Evolutionary conservation across 306 rosid species (phyloP).

Genomic region (Acacia acuminata): DNA sequence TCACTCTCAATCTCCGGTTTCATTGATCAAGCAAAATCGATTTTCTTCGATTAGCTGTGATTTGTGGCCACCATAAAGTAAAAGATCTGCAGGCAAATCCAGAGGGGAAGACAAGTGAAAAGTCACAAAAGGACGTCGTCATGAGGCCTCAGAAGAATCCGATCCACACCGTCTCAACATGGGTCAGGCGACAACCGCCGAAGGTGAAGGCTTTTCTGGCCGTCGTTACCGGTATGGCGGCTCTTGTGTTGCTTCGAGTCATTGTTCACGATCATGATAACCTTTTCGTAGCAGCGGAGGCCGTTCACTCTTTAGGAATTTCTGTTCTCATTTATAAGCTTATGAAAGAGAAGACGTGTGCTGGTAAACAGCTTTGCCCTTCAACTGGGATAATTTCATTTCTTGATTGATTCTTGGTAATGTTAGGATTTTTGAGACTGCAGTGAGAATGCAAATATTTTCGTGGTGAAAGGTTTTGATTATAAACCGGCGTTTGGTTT

Average conservation of each 20-base stretch:
- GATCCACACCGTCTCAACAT: conserved; percentile 63
- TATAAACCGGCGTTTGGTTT: not conserved
- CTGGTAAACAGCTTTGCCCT: conserved; percentile 45
- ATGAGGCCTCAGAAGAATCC: conserved; percentile 62
- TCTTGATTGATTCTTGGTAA: not conserved
- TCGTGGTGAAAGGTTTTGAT: not conserved
- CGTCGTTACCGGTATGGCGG: conserved; percentile 81
- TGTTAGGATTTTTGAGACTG: not conserved
- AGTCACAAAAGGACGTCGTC: not conserved
- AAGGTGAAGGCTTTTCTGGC: conserved; percentile 88
- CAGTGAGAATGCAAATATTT: not conserved
- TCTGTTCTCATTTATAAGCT: conserved; percentile 87
- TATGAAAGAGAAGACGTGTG: conserved; percentile 88
- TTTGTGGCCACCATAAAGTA: conserved; percentile 1
- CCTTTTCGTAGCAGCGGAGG: conserved; percentile 92
- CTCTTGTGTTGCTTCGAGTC: conserved; percentile 75
- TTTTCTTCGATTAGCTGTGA: not conserved
- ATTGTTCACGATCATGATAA: conserved; percentile 91
- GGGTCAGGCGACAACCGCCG: conserved; percentile 87
- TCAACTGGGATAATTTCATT: not conserved
- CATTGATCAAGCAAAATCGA: not conserved
- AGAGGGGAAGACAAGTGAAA: not conserved
- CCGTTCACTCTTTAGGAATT: conserved; percentile 86
- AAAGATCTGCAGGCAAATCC: conserved; percentile 40
- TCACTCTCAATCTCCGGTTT: not conserved